Conservation (phyloP, 2,329 filamentous ascomycete genomes). For the Didymella exigua region DNA sequence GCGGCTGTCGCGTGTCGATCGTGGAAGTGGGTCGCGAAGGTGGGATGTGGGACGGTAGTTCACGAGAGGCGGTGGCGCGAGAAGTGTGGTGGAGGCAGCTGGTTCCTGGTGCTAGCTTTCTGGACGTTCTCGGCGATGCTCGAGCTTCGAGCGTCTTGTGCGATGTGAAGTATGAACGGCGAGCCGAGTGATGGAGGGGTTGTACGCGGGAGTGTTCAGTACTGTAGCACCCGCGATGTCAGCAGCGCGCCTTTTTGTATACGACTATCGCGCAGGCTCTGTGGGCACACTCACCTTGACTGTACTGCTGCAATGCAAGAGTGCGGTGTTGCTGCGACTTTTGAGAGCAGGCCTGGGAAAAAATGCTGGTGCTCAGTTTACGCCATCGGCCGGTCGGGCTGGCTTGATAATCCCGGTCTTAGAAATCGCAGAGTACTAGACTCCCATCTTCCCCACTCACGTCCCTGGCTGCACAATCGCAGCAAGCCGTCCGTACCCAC, state of each 20-base stretch:
- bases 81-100: not conserved
- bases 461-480: slow-evolving; percentile 15
- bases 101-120: not conserved
- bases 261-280: not conserved
- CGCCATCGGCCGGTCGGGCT: slow-evolving; percentile 28
- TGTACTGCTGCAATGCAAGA: slow-evolving; percentile 14
- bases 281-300: slow-evolving; percentile 3
- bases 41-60: slow-evolving; percentile 20
- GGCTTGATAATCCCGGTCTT: slow-evolving; percentile 30
- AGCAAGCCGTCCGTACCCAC: slow-evolving; percentile 7
- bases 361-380: slow-evolving; percentile 21
- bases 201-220: slow-evolving; percentile 2
- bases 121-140: slow-evolving; percentile 23
- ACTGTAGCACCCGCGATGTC: slow-evolving; percentile 2
- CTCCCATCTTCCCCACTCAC: slow-evolving; percentile 15
- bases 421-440: slow-evolving; percentile 23
- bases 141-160: slow-evolving; percentile 25
- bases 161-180: slow-evolving; percentile 12
- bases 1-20: slow-evolving; percentile 32
- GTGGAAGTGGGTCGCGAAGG: slow-evolving; percentile 22
- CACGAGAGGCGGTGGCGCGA: slow-evolving; percentile 19
- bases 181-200: slow-evolving; percentile 16
- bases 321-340: slow-evolving; percentile 17
- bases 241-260: not conserved
- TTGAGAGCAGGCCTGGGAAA: slow-evolving; percentile 11